These are phyloP conservation scores for Fraxinus ornus DNA, from an alignment of 305 asterid species.

Conservation along the genomic window DNA sequence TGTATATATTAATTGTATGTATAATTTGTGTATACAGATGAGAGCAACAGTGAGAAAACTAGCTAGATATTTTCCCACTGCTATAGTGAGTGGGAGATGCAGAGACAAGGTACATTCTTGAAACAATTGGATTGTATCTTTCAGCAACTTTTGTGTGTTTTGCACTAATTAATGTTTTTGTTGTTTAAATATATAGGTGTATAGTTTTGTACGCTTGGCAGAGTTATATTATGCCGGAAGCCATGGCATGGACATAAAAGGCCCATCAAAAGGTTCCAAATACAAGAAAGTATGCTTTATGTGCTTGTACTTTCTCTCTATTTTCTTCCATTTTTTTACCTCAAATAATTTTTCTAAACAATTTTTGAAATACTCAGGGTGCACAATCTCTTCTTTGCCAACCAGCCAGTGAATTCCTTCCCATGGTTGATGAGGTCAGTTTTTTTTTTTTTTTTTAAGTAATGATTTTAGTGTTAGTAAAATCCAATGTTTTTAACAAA, in stretches of 20 bases:
- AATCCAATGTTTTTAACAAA: background rate
- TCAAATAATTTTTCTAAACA: background rate
- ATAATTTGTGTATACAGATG: constrained; percentile 47
- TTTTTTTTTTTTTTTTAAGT: background rate
- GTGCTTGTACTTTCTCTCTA: constrained; percentile 1
- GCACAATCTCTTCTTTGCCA: constrained; percentile 63
- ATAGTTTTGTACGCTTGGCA: constrained; percentile 73
- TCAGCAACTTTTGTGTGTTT: background rate
- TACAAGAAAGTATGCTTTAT: constrained; percentile 50
- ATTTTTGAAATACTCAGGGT: constrained; percentile 38
- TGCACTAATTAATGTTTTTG: background rate
- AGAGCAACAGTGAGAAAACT: constrained; percentile 80
- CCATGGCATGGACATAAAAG: constrained; percentile 98
- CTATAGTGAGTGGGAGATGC: constrained; percentile 93
- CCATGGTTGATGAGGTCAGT: constrained; percentile 77
- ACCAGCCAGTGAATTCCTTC: constrained; percentile 86
- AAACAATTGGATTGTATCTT: background rate
- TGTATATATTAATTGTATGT: background rate
- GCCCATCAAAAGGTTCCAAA: constrained; percentile 81
- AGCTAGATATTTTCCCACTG: constrained; percentile 81
- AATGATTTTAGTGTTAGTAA: background rate
- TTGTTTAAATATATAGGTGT: constrained; percentile 45
- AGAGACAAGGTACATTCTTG: constrained; percentile 66
- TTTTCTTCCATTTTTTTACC: background rate
- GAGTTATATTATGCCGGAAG: constrained; percentile 97